phyloP scores from a whole-genome alignment of 805 yeast genomes.

The Barnettozyma sp. region DNA sequence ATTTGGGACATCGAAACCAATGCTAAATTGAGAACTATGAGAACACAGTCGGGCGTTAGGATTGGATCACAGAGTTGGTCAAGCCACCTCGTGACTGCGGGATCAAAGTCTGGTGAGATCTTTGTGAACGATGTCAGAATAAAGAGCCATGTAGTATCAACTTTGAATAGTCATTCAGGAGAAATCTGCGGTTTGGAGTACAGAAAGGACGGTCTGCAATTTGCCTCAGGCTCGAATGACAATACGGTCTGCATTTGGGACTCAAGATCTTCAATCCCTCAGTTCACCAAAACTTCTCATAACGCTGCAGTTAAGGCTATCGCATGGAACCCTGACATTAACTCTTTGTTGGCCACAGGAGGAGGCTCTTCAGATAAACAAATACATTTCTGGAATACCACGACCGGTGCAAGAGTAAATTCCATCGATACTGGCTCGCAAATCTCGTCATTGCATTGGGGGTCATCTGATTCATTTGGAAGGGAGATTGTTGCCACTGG shows the following conservation, averaged over 20 bases:
- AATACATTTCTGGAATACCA: slow-evolving; percentile 92
- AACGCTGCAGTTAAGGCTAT: slow-evolving; percentile 94
- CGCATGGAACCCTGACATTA: slow-evolving; percentile 89
- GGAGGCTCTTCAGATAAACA: slow-evolving; percentile 90
- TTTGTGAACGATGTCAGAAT: slow-evolving; percentile 87
- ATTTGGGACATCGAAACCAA: slow-evolving; percentile 88
- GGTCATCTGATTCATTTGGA: slow-evolving; percentile 63
- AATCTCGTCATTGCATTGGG: slow-evolving; percentile 92
- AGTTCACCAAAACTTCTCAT: slow-evolving; percentile 71
- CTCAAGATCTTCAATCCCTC: slow-evolving; percentile 60
- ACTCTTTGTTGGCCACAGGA: slow-evolving; percentile 83
- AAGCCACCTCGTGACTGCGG: slow-evolving; percentile 74
- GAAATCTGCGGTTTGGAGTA: slow-evolving; percentile 92
- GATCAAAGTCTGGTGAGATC: slow-evolving; percentile 78
- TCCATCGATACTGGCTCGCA: slow-evolving; percentile 90
- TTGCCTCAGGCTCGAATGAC: slow-evolving; percentile 93
- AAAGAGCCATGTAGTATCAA: slow-evolving; percentile 62
- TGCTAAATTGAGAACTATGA: slow-evolving; percentile 71
- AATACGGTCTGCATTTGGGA: slow-evolving; percentile 93
- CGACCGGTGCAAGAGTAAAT: slow-evolving; percentile 80
- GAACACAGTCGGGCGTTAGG: slow-evolving; percentile 59
- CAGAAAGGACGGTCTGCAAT: slow-evolving; percentile 73
- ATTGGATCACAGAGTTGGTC: slow-evolving; percentile 84
- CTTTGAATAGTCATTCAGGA: slow-evolving; percentile 63
- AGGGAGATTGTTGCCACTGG: slow-evolving; percentile 87